Conservation (phyloP, 1,284 basidiomycete species). For the Anthracocystis panici-leucophaei region DNA sequence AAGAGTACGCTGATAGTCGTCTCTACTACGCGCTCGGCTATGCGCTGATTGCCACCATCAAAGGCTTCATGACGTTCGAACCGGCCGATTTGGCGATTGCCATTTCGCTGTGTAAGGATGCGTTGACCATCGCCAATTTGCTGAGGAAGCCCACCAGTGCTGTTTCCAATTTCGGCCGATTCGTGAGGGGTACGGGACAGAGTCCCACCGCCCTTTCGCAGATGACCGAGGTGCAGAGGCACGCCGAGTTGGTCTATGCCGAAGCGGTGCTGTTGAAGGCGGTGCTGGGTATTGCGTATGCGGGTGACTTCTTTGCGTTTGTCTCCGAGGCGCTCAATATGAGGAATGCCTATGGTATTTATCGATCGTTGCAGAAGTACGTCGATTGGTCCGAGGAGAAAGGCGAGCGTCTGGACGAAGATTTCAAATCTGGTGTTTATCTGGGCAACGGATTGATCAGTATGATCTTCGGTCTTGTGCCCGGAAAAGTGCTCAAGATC, state of each 20-base stretch:
- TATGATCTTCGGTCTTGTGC: slow-evolving; percentile 67
- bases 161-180: slow-evolving; percentile 62
- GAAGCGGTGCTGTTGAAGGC: slow-evolving; percentile 67
- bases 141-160: slow-evolving; percentile 61
- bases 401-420: slow-evolving; percentile 55
- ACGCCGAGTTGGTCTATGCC: slow-evolving; percentile 67
- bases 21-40: slow-evolving; percentile 68
- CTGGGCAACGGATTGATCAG: slow-evolving; percentile 68
- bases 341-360: slow-evolving; percentile 68
- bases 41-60: slow-evolving; percentile 67
- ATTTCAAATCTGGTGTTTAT: slow-evolving; percentile 67
- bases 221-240: slow-evolving; percentile 66
- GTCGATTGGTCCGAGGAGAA: slow-evolving; percentile 65
- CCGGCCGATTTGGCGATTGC: slow-evolving; percentile 65
- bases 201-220: slow-evolving; percentile 51
- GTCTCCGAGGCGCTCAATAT: slow-evolving; percentile 68
- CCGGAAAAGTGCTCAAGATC: slow-evolving; percentile 67
- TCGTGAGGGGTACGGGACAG: slow-evolving; percentile 66
- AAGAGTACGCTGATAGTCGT: slow-evolving; percentile 56
- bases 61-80: slow-evolving; percentile 70
- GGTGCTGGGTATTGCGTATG: slow-evolving; percentile 66
- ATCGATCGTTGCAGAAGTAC: slow-evolving; percentile 66
- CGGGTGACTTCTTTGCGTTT: slow-evolving; percentile 67
- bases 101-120: slow-evolving; percentile 67
- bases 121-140: slow-evolving; percentile 60